Base-by-base conservation (phyloP, 2,329 filamentous ascomycete species). In the Fusarium chuoi region DNA sequence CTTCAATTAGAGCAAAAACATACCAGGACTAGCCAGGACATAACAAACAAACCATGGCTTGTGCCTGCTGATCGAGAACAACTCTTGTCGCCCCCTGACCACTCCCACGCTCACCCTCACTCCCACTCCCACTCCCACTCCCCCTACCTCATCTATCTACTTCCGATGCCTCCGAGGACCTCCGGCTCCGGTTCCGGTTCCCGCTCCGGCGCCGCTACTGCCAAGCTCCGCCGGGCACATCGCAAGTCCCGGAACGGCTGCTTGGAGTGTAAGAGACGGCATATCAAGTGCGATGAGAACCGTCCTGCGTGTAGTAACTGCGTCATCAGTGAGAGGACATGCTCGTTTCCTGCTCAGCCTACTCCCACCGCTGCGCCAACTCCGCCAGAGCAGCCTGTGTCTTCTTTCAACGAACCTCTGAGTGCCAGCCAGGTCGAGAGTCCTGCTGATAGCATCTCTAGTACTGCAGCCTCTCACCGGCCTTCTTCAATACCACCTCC, bases 251-350 rank as follows among this genome's bases (percentile, higher is more conserved):
- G 82, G 26, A 83, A 82, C 55, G 82, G 83, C 36, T 84, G 83
- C 69, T 79, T 70, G 63, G 82, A 83, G 70, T 84, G 83, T 76
- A 84, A 84, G 75, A 70, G 81, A 22, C 79, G 83, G 4, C 83
- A 84, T 49, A 83, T 84, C 61, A 83, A 83, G 41, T 86, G 84
- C 76, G 84, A 86, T 62, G 84, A 86, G 74, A 79, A 70, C 13
- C 80, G 80, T 8, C 84, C 84, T 4, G 65, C 78, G 2, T 86
- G 84, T 67, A 79, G 78, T 49, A 84, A 85, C 65, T 86, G 84
- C 71, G 74, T 78, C 26, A 80, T 81, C 48, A 81, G 81, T 45
- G 79, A 83, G 56, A 78, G 81, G 12, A 64, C 68, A 12, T 86
- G 84, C 65, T 81, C 81, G 0, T 86, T 81, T 49, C 81, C 64